Evolutionary conservation across 2,329 filamentous ascomycete species (phyloP), one percentile per base, ranked within the genome.

Genomic region (Amesomyces nigricolor): DNA sequence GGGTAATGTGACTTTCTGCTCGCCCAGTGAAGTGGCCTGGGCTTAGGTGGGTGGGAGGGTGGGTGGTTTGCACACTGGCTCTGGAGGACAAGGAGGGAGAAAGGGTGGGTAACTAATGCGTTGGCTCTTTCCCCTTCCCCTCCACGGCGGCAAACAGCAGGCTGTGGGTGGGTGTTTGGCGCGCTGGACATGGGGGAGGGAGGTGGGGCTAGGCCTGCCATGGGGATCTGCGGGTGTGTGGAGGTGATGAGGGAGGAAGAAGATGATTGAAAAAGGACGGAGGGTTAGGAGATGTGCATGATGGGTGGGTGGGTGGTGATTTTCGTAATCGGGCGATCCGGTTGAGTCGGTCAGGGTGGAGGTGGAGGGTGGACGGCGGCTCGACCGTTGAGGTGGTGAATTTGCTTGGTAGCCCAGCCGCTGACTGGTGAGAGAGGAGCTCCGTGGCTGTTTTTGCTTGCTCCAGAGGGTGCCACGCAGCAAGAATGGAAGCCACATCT

Each of bases 1-100:
- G 53, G 53, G 53, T 56, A 56, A 56, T 56, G 53, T 56, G 53
- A 51, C 35, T 49, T 54, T 11, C 10, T 10, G 22, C 32, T 35
- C 32, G 32, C 32, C 6, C 22, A 5, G 22, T 26, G 22, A 26
- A 26, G 22, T 35, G 32, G 9, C 32, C 32, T 32, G 30, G 2
- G 1, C 30, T 32, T 32, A 32, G 7, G 30, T 32, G 30, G 30
- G 17, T 19, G 17, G 17, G 17, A 19, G 17, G 17, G 17, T 19
- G 17, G 17, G 17, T 19, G 22, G 22, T 4, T 26, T 26, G 22
- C 22, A 26, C 4, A 26, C 22, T 3, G 22, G 22, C 22, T 26
- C 22, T 26, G 22, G 22, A 26, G 22, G 22, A 26, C 22, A 26
- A 26, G 22, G 22, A 26, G 22, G 22, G 22, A 26, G 22, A 4